Evolutionary conservation across 371 early-diverging fungal species (phyloP).

Genomic region (Mucor velutinosus): DNA sequence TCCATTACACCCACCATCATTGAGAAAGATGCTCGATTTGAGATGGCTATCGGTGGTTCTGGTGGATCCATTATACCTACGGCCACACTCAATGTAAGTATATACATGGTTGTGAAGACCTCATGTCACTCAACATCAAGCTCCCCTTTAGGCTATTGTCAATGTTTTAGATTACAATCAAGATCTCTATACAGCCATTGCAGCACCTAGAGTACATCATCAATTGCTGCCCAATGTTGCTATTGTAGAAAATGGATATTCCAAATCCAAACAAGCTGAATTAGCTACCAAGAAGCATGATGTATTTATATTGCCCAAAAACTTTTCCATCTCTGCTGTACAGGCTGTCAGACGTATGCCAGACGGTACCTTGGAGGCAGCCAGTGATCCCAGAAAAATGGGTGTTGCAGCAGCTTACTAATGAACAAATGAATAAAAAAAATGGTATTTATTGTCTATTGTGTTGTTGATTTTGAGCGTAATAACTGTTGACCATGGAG

Average conservation of each 20-base stretch:
- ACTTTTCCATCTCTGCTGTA: slow-evolving; percentile 30
- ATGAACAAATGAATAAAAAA: neutral
- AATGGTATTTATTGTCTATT: neutral
- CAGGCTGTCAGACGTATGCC: slow-evolving; percentile 37
- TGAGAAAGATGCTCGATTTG: slow-evolving; percentile 69
- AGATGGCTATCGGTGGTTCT: slow-evolving; percentile 89
- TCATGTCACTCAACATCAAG: no score
- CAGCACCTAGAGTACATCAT: slow-evolving; percentile 87
- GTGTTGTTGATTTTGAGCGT: slow-evolving; percentile 7
- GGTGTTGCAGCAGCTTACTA: slow-evolving; percentile 42
- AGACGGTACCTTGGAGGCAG: slow-evolving; percentile 39
- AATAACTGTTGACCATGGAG: slow-evolving; percentile 12
- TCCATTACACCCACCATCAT: slow-evolving; percentile 90
- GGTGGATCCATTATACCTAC: slow-evolving; percentile 97
- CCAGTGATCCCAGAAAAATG: slow-evolving; percentile 49
- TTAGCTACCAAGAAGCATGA: slow-evolving; percentile 28
- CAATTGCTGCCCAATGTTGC: slow-evolving; percentile 87
- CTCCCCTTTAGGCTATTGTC: slow-evolving; percentile 60
- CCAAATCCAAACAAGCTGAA: slow-evolving; percentile 1
- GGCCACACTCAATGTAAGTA: slow-evolving; percentile 71
- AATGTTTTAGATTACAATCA: slow-evolving; percentile 74
- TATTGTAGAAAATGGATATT: slow-evolving; percentile 28
- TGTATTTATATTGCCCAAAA: slow-evolving; percentile 8
- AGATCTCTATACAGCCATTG: slow-evolving; percentile 75
- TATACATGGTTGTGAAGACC: no score